Percentiles rank a stretch among this genome's conserved stretches.
Evolutionary conservation across 345 rosid genomes (phyloP).

Genomic region (Hibiscus tridactylites): DNA sequence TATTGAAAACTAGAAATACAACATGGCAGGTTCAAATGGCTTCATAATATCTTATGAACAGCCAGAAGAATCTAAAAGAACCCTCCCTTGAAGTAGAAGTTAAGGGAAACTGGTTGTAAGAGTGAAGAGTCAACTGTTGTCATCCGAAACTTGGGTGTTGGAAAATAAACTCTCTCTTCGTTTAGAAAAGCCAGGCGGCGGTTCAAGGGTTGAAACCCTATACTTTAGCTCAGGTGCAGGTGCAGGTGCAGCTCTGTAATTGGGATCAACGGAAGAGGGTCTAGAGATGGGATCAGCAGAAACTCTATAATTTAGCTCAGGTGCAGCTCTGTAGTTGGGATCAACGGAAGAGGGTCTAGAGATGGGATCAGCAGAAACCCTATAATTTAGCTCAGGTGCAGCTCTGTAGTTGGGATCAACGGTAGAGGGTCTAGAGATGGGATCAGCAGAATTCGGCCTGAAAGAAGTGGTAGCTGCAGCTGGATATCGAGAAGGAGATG

Average conservation of each 20-base stretch:
- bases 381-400: conserved; percentile 46
- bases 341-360: conserved; percentile 44
- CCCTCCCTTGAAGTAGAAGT: conserved; percentile 3
- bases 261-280: no score
- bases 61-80: conserved; percentile 3
- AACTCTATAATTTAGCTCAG: conserved; percentile 49
- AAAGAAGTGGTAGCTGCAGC: conserved; percentile 52
- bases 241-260: no score
- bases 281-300: no score
- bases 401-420: conserved; percentile 54
- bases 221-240: no score
- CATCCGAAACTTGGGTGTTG: conserved; percentile 53
- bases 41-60: conserved; percentile 9
- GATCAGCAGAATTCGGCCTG: conserved; percentile 47
- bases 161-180: conserved; percentile 54
- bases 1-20: conserved; percentile 17
- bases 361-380: conserved; percentile 39
- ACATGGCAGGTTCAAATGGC: conserved; percentile 18
- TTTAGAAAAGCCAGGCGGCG: conserved; percentile 42
- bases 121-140: conserved; percentile 29
- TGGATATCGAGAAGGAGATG: conserved; percentile 58
- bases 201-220: conserved; percentile 42
- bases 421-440: conserved; percentile 43
- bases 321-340: conserved; percentile 16
- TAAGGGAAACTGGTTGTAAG: conserved; percentile 7